Evolutionary conservation across 2,329 filamentous ascomycete genomes (phyloP), one percentile per base, ranked within the genome.

Genomic region (Lasiodiplodia sp.): DNA sequence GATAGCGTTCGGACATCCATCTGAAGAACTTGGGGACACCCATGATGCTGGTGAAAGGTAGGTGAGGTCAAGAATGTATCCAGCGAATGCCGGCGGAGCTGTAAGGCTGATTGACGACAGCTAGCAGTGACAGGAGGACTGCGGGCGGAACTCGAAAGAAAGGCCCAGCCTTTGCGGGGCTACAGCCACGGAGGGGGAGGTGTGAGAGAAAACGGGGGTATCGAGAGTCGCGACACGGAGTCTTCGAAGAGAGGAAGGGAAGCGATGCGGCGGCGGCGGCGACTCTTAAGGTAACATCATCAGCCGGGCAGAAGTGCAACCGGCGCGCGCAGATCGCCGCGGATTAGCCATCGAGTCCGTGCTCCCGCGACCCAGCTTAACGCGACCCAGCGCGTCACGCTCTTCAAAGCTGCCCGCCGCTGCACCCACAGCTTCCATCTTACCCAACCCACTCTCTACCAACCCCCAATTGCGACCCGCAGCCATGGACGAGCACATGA

Each of bases 1-100:
- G 96, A 88, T 99, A 99, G 75, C 96, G 91, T 88, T 99, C 96
- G 70, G 94, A 97, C 86, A 99, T 92, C 96, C 96, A 99, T 88
- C 96, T 88, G 85, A 97, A 97, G 86, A 97, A 97, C 79, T 97
- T 97, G 78, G 92, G 92, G 72, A 93, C 90, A 88, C 90, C 89
- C 89, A 89, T 87, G 77, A 71, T 80, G 78, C 79, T 63, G 44
- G n/a, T 55, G 44, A 53, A 49, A 21, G 18, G 40, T 16, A 60
- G 53, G 28, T 60, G 28, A 52, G 47, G 51, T 58, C 40, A 52
- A 69, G 60, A 25, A 40, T 34, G n/a, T 31, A 34, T 21, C 38
- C 25, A 49, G 60, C 40, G 44, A 40, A 40, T 18, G 67, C 37
- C 31, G 49, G 44, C 25, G 57, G 49, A 38, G 56, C 49, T 23